A percentile compares a stretch with the other conserved stretches of the same genome.
Evolutionary conservation across 1,139 yeast genomes (phyloP).

Genomic region (Suhomyces kunorum): DNA sequence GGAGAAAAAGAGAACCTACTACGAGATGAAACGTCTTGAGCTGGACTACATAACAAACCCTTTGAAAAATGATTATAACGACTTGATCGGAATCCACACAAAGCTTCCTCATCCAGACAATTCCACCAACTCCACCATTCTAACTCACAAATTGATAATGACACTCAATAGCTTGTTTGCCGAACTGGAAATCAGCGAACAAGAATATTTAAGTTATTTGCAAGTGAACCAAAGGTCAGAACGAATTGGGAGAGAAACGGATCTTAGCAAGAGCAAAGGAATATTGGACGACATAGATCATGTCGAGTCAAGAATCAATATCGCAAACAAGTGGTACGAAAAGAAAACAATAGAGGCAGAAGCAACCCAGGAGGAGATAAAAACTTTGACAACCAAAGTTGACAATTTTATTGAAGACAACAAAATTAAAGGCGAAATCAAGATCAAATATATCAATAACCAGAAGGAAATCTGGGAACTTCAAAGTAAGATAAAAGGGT

Average conservation of each 20-base stretch:
- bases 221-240: conserved; percentile 26
- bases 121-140: conserved; percentile 24
- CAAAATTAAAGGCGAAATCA: conserved; percentile 20
- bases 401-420: conserved; percentile 22
- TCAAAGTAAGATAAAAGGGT: conserved; percentile 40
- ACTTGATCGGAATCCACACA: conserved; percentile 58
- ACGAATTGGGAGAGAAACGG: conserved; percentile 36
- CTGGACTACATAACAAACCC: conserved; percentile 72
- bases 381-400: conserved; percentile 23
- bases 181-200: conserved; percentile 28
- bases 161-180: conserved; percentile 36
- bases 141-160: conserved; percentile 41
- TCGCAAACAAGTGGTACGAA: conserved; percentile 42
- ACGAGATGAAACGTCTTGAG: conserved; percentile 64
- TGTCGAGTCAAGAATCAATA: conserved; percentile 39
- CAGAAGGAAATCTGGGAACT: conserved; percentile 42
- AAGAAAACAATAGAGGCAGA: conserved; percentile 38
- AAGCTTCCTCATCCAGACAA: conserved; percentile 10
- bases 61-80: conserved; percentile 56
- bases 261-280: conserved; percentile 26
- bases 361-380: conserved; percentile 23
- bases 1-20: conserved; percentile 44
- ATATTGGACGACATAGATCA: conserved; percentile 41
- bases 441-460: conserved; percentile 24
- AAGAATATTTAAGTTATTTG: conserved; percentile 30